Base-by-base conservation (phyloP, 2,329 filamentous ascomycete genomes). In the Graphilbum ipis-grandicollis region DNA sequence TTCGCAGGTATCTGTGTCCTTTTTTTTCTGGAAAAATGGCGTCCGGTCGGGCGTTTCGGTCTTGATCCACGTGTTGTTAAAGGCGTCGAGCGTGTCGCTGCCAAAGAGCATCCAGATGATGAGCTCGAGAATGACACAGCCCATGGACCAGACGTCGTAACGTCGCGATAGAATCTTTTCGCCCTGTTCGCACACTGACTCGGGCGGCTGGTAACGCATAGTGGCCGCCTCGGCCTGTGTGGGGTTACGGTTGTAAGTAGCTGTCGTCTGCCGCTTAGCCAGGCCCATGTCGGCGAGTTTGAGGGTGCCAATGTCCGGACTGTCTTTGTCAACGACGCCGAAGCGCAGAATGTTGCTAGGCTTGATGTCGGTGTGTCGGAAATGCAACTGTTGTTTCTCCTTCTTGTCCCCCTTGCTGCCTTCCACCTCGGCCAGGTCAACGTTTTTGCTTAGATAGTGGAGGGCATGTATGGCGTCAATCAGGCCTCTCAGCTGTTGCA, bases 61-160 rank as follows among this genome's bases (percentile, higher is more conserved):
- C 21, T 23, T 10, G 21, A 23, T 6, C 21, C 21, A 23, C 6
- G 10, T 10, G 21, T 10, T 23, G 21, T 23, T 23, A 13, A 28
- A 28, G 6, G 5, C 5, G 9, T 21, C 10, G 15, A 35, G 17
- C 5, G 18, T n/a, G 4, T 29, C 18, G 8, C 9, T 9, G 2
- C 50, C 50, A 7, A 47, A 47, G 0, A 53, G 36, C 0, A 54
- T 28, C 52, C 52, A 55, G 5, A 52, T 44, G 3, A 48, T 17
- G 1, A 47, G 48, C 34, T 55, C 52, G 1, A 55, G 38, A 0
- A 45, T 43, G 7, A 55, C 46, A 19, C 50, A 53, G 0, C 52
- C 52, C 34, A 54, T 43, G 0, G 50, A 52, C 52, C 52, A 55
- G 4, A 47, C 42, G 7, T 55, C 52, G 12, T 51, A 55, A 12